A percentile compares a stretch with the other conserved stretches of the same genome.
Evolutionary conservation across 345 rosid genomes (phyloP).

Genomic region (Eucalyptus albens): DNA sequence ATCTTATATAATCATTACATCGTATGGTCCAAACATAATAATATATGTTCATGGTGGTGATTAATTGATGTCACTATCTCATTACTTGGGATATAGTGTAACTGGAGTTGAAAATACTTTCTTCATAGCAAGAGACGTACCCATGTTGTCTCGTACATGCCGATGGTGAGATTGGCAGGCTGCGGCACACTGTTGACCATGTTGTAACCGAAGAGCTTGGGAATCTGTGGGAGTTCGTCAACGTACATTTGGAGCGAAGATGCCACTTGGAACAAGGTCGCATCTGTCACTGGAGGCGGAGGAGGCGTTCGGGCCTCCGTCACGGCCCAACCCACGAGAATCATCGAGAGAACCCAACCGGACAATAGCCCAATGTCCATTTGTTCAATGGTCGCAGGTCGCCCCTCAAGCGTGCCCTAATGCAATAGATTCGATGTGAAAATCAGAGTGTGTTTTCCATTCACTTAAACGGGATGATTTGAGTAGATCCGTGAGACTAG

Average conservation of each 20-base stretch:
- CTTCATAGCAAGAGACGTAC: slow-evolving; percentile 3
- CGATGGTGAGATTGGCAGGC: slow-evolving; percentile 36
- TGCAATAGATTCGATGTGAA: neutral
- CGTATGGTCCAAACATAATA: neutral
- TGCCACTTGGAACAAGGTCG: neutral
- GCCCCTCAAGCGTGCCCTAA: neutral
- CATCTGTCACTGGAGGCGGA: neutral
- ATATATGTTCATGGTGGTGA: neutral
- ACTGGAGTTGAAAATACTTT: neutral
- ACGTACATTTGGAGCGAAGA: slow-evolving; percentile 45
- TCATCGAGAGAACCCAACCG: neutral
- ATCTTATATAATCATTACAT: neutral
- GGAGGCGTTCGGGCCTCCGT: neutral
- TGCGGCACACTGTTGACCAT: slow-evolving; percentile 14
- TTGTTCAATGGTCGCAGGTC: neutral
- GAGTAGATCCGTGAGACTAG: neutral
- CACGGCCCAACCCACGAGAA: neutral
- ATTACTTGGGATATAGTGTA: neutral
- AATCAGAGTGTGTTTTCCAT: neutral
- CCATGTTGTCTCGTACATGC: slow-evolving; percentile 62
- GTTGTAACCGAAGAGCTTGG: slow-evolving; percentile 26
- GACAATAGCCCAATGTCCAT: neutral
- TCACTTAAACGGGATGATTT: neutral
- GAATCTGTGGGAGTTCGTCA: slow-evolving; percentile 53
- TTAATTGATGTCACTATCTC: neutral